phyloP scores from a whole-genome alignment of 2,329 filamentous ascomycete genomes.

The Xylariaceae sp. region DNA sequence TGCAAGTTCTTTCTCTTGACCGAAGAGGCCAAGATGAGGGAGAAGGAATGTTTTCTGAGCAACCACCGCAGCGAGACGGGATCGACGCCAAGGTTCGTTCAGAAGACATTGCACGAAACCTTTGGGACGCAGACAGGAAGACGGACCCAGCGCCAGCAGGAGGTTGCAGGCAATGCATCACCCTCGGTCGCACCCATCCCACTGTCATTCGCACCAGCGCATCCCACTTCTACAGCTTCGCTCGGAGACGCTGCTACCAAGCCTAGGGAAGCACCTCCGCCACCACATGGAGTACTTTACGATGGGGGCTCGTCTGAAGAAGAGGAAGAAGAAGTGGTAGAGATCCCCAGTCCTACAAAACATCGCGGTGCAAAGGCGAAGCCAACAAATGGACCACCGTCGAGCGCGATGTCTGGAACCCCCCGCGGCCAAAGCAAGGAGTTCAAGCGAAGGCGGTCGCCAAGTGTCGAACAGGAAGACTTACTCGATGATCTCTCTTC shows the following conservation, averaged over 20 bases:
- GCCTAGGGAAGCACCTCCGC: no score
- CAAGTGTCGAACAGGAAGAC: conserved; percentile 19
- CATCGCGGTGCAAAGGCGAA: background rate
- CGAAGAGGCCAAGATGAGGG: conserved; percentile 44
- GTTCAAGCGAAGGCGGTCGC: conserved; percentile 24
- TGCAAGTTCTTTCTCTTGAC: conserved; percentile 57
- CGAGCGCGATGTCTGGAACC: no score
- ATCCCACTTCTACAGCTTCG: no score
- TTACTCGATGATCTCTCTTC: conserved; percentile 27
- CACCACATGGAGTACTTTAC: no score
- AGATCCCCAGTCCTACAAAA: background rate
- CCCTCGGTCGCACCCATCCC: no score
- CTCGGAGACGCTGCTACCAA: no score
- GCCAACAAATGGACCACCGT: no score
- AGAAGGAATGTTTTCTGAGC: conserved; percentile 38
- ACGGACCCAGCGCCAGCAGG: no score
- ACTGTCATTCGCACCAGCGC: no score
- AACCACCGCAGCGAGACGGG: conserved; percentile 40
- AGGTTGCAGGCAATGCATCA: no score
- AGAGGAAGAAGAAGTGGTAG: conserved; percentile 12
- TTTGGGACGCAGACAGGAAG: background rate
- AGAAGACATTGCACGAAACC: conserved; percentile 26
- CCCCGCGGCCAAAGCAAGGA: no score
- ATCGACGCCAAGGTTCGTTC: conserved; percentile 6
- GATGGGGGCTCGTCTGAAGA: no score